Evolutionary conservation across 1,284 basidiomycete species (phyloP).

Genomic region (Pyrrhoderma noxium): DNA sequence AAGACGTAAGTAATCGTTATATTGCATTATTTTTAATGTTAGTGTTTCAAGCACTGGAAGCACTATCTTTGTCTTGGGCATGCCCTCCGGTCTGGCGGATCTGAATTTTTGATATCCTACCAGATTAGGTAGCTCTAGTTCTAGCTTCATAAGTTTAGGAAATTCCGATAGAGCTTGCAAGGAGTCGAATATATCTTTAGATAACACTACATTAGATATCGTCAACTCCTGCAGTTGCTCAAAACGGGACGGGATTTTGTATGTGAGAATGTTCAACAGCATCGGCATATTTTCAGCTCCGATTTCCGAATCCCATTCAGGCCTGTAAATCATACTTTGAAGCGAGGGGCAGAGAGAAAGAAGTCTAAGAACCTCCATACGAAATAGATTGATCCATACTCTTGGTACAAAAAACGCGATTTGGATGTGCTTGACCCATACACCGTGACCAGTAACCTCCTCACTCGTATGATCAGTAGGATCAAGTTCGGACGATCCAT

Average conservation of each 20-base stretch:
- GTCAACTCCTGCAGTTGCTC: background rate
- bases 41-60: too few species aligned
- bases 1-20: too few species aligned
- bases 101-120: too few species aligned
- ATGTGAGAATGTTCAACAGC: background rate
- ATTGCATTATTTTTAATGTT: too few species aligned
- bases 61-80: too few species aligned
- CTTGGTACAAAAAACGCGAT: slow-evolving; percentile 1
- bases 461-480: background rate
- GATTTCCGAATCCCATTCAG: background rate
- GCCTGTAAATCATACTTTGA: slow-evolving; percentile 1
- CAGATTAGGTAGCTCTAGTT: slow-evolving; percentile 1
- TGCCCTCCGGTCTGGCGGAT: too few species aligned
- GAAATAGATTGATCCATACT: slow-evolving; percentile 6
- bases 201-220: background rate
- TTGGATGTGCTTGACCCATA: slow-evolving; percentile 7
- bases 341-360: slow-evolving; percentile 2
- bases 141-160: slow-evolving; percentile 2
- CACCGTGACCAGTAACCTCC: background rate
- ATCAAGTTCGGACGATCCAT: too few species aligned
- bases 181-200: background rate
- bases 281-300: background rate
- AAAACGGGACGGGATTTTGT: background rate
- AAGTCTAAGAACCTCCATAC: background rate
- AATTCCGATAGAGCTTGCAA: background rate